Evolutionary conservation across 2,329 filamentous ascomycete genomes (phyloP).

Genomic region (Trichoderma hamatum): DNA sequence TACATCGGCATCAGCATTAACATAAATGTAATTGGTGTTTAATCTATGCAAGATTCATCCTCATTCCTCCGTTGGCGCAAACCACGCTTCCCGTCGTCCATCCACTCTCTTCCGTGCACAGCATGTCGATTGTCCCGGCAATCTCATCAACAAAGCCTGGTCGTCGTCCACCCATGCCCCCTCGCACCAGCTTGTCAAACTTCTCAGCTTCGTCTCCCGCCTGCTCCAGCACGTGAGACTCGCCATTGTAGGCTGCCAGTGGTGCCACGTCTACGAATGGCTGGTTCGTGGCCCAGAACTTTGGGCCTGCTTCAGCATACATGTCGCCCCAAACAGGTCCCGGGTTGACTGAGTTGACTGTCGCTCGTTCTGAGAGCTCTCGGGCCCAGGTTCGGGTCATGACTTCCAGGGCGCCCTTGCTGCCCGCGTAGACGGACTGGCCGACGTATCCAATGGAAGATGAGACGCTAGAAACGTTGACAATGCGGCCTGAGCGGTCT

Average conservation of each 20-base stretch:
- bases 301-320: slow-evolving; percentile 47
- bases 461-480: slow-evolving; percentile 59
- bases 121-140: slow-evolving; percentile 71
- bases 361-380: slow-evolving; percentile 56
- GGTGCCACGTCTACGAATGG: slow-evolving; percentile 44
- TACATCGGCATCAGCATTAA: neutral
- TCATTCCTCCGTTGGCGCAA: slow-evolving; percentile 66
- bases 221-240: slow-evolving; percentile 37
- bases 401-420: slow-evolving; percentile 61
- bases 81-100: slow-evolving; percentile 74
- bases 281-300: slow-evolving; percentile 45
- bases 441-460: slow-evolving; percentile 56
- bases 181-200: slow-evolving; percentile 41
- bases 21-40: neutral
- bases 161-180: slow-evolving; percentile 40
- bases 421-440: slow-evolving; percentile 61
- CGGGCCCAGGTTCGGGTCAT: slow-evolving; percentile 63
- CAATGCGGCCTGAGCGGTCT: slow-evolving; percentile 64
- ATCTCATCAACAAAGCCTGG: slow-evolving; percentile 55
- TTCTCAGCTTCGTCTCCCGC: slow-evolving; percentile 38
- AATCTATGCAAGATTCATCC: slow-evolving; percentile 42
- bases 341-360: slow-evolving; percentile 61
- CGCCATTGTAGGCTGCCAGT: slow-evolving; percentile 41
- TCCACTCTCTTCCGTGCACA: slow-evolving; percentile 65
- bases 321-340: slow-evolving; percentile 58